phyloP scores from a whole-genome alignment of 2,329 filamentous ascomycete species.

The Cladosporium sp. region DNA sequence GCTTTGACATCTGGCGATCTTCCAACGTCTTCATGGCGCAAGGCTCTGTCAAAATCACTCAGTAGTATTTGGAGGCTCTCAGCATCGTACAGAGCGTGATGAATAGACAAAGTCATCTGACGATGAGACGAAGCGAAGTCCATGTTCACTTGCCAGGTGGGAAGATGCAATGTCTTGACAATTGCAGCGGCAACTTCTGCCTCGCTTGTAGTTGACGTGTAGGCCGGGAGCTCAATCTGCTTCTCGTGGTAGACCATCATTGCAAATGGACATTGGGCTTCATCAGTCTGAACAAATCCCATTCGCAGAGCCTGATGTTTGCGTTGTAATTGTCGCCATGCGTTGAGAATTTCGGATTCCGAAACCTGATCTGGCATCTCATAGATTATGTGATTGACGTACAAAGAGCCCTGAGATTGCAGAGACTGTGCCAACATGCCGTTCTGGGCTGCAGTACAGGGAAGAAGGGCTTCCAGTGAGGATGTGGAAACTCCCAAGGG shows the following conservation, averaged over 20 bases:
- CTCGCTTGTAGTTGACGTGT: neutral
- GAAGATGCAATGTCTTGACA: constrained; percentile 45
- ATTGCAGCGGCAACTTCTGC: constrained; percentile 25
- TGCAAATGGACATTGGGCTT: constrained; percentile 59
- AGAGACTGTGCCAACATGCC: constrained; percentile 75
- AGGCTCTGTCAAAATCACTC: constrained; percentile 48
- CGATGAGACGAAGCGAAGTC: constrained; percentile 25
- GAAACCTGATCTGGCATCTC: constrained; percentile 41
- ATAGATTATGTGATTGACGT: constrained; percentile 69
- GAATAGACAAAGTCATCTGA: constrained; percentile 52
- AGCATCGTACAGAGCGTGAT: constrained; percentile 85
- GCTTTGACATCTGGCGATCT: constrained; percentile 34
- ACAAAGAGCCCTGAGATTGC: constrained; percentile 61
- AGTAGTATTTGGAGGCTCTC: constrained; percentile 65
- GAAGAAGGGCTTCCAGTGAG: constrained; percentile 54
- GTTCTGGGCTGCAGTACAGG: constrained; percentile 74
- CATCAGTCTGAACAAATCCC: constrained; percentile 62
- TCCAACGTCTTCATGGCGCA: constrained; percentile 28
- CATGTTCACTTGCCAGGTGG: constrained; percentile 61
- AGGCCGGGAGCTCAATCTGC: neutral
- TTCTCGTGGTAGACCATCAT: constrained; percentile 61
- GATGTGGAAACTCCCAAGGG: constrained; percentile 15
- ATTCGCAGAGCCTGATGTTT: constrained; percentile 70
- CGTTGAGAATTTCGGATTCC: constrained; percentile 41
- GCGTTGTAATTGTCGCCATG: constrained; percentile 55